phyloP scores from a whole-genome alignment of 805 yeast genomes.

The Yarrowia bubula region DNA sequence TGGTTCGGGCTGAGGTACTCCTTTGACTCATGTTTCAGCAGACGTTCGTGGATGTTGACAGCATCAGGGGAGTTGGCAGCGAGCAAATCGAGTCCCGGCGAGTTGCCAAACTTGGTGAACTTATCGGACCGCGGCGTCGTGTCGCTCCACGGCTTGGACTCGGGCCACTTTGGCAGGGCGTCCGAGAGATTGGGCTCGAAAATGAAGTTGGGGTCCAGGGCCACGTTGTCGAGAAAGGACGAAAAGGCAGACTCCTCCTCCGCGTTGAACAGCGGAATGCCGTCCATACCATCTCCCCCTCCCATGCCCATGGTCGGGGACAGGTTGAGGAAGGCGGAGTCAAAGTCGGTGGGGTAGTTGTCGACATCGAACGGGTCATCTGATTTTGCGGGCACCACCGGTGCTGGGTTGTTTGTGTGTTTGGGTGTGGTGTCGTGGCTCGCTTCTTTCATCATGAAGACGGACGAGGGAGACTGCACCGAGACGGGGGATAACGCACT shows the following conservation, averaged over 20 bases:
- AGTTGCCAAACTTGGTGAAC: constrained; percentile 26
- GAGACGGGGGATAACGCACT: constrained; percentile 25
- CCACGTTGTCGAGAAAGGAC: constrained; percentile 37
- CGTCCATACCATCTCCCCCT: constrained; percentile 25
- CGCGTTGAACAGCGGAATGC: constrained; percentile 34
- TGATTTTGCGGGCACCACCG: neutral
- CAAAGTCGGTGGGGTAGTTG: constrained; percentile 31
- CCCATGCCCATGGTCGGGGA: constrained; percentile 10
- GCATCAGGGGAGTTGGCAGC: constrained; percentile 22
- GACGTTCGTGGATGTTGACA: constrained; percentile 20
- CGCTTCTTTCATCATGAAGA: constrained; percentile 21
- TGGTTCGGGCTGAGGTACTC: constrained; percentile 13
- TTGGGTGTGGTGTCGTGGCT: neutral
- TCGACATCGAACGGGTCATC: constrained; percentile 25
- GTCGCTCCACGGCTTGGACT: neutral
- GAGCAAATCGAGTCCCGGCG: constrained; percentile 16
- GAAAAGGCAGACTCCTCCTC: constrained; percentile 37
- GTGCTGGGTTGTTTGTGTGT: neutral
- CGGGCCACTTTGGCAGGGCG: constrained; percentile 30
- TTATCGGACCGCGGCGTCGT: neutral
- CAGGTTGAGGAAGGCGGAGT: constrained; percentile 32
- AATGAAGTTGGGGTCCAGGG: constrained; percentile 37
- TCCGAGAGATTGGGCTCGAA: constrained; percentile 38
- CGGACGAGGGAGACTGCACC: constrained; percentile 23
- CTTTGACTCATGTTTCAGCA: constrained; percentile 18